These are phyloP conservation scores for Suillus sp. DNA, from an alignment of 768 basidiomycete species.

Conservation along the genomic window DNA sequence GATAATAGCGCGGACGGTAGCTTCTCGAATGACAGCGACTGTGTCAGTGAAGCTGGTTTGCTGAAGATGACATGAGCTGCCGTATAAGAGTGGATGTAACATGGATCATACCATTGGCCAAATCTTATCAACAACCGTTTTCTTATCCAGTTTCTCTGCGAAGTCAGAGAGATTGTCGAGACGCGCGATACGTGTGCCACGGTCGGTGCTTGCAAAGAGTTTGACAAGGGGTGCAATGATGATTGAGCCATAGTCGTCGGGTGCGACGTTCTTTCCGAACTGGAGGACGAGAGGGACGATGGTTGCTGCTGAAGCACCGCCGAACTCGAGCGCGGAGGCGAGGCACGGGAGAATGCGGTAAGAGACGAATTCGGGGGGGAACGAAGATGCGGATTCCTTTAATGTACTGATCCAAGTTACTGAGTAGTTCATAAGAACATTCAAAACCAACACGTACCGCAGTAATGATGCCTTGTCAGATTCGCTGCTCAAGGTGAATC, in stretches of 20 bases:
- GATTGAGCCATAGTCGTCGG: slow-evolving; percentile 66
- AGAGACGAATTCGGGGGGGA: slow-evolving; percentile 85
- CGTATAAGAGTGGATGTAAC: not conserved
- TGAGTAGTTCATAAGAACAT: not conserved
- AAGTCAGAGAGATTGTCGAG: slow-evolving; percentile 85
- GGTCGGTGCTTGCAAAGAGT: slow-evolving; percentile 86
- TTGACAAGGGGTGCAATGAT: slow-evolving; percentile 82
- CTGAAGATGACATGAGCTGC: slow-evolving; percentile 39
- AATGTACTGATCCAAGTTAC: slow-evolving; percentile 54
- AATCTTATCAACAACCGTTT: slow-evolving; percentile 81
- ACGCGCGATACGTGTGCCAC: slow-evolving; percentile 92
- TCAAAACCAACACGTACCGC: slow-evolving; percentile 44
- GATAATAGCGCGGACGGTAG: too few relatives aligned
- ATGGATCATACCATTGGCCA: slow-evolving; percentile 79
- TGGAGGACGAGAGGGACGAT: slow-evolving; percentile 86
- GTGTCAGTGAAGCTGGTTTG: slow-evolving; percentile 97
- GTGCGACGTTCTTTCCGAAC: slow-evolving; percentile 70
- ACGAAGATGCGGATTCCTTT: slow-evolving; percentile 75
- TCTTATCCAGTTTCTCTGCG: slow-evolving; percentile 84
- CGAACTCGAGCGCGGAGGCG: slow-evolving; percentile 73
- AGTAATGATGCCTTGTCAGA: slow-evolving; percentile 75
- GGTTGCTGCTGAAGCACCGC: slow-evolving; percentile 71
- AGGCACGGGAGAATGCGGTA: slow-evolving; percentile 89
- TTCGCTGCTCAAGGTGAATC: slow-evolving; percentile 80
- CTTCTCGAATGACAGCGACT: slow-evolving; percentile 57